Evolutionary conservation across 2,329 filamentous ascomycete genomes (phyloP).

Genomic region (Venturia pyrina): DNA sequence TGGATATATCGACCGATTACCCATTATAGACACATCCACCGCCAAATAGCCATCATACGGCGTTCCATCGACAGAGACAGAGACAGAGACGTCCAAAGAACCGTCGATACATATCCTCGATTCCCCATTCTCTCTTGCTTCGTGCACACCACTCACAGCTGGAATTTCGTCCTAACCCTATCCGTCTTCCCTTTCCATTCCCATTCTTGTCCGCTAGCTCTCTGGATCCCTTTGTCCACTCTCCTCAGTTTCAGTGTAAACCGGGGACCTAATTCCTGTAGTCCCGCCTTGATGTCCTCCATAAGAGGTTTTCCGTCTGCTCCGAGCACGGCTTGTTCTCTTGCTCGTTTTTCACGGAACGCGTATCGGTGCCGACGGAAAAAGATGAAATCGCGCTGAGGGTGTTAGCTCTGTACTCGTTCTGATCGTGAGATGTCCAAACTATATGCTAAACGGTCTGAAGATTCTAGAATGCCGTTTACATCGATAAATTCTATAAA

Average conservation of each 20-base stretch:
- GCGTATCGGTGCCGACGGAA: constrained; percentile 82
- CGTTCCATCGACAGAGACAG: background rate
- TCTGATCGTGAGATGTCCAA: no score
- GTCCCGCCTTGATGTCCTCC: constrained; percentile 72
- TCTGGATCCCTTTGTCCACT: constrained; percentile 81
- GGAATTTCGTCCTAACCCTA: constrained; percentile 87
- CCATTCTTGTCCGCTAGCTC: constrained; percentile 73
- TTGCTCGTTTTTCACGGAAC: constrained; percentile 77
- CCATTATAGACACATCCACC: no score
- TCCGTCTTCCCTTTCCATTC: constrained; percentile 96
- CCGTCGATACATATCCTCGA: background rate
- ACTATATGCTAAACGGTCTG: no score
- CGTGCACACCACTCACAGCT: constrained; percentile 46
- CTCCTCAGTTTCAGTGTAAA: constrained; percentile 81
- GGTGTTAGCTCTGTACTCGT: no score
- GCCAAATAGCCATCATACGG: no score
- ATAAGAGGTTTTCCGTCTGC: constrained; percentile 76
- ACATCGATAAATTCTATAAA: no score
- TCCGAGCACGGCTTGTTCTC: constrained; percentile 76
- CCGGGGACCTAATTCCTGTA: constrained; percentile 82
- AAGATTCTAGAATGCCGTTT: no score
- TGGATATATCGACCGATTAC: no score
- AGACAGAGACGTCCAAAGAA: background rate
- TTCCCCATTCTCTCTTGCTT: background rate
- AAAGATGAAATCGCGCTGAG: constrained; percentile 70